Evolutionary conservation across 1,284 basidiomycete species (phyloP).

Genomic region (Fomitopsis betulina): DNA sequence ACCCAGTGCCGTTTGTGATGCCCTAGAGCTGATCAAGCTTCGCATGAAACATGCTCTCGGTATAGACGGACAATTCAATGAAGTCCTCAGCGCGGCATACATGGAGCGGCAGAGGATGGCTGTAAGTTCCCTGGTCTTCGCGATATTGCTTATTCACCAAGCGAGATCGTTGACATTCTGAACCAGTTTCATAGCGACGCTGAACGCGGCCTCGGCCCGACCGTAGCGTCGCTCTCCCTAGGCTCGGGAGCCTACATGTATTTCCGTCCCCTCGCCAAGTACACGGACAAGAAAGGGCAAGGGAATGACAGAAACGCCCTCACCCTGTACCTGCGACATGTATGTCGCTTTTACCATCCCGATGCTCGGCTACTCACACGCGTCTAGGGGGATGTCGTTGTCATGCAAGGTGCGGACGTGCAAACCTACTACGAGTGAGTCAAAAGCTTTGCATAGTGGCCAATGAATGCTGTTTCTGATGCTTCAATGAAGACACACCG

Average conservation of each 20-base stretch:
- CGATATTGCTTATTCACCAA: not conserved
- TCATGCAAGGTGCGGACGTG: slow-evolving; percentile 67
- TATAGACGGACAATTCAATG: slow-evolving; percentile 57
- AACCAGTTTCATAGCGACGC: slow-evolving; percentile 71
- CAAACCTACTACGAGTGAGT: slow-evolving; percentile 69
- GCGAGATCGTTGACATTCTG: not conserved
- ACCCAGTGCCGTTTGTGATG: slow-evolving; percentile 49
- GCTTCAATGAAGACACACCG: slow-evolving; percentile 36
- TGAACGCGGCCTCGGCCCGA: slow-evolving; percentile 65
- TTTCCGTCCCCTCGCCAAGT: slow-evolving; percentile 47
- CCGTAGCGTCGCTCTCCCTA: slow-evolving; percentile 68
- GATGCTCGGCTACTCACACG: not conserved
- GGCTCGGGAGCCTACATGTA: slow-evolving; percentile 73
- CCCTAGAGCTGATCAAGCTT: slow-evolving; percentile 51
- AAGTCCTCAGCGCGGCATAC: slow-evolving; percentile 74
- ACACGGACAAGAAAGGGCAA: slow-evolving; percentile 28
- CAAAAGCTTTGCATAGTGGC: not conserved
- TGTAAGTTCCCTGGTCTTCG: slow-evolving; percentile 34
- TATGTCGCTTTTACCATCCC: slow-evolving; percentile 28
- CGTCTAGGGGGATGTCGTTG: slow-evolving; percentile 63
- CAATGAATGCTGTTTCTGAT: not conserved
- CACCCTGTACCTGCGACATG: slow-evolving; percentile 61
- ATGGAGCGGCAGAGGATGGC: slow-evolving; percentile 81
- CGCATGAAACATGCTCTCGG: slow-evolving; percentile 36
- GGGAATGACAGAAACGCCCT: slow-evolving; percentile 36